Conservation (phyloP, 2,329 filamentous ascomycete genomes). For the Aspergillus brunneoviolaceus region DNA sequence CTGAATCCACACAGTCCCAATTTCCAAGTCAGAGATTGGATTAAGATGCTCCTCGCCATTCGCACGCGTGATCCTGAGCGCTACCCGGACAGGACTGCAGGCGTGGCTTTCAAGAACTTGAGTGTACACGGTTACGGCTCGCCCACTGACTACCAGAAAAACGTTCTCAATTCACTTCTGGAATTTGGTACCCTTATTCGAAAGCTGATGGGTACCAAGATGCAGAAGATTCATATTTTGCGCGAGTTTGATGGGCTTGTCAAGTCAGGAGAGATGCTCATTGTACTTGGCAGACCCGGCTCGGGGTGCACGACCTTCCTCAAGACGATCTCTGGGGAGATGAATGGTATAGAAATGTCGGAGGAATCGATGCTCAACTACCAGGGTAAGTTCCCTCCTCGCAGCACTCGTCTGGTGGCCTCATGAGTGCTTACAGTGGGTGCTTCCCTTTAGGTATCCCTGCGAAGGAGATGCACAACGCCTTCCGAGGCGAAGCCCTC, state of each 20-base stretch:
- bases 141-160: slow-evolving; percentile 66
- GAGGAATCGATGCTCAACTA: slow-evolving; percentile 18
- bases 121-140: slow-evolving; percentile 65
- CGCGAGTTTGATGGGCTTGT: slow-evolving; percentile 61
- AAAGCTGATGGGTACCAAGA: slow-evolving; percentile 13
- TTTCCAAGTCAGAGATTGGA: slow-evolving; percentile 24
- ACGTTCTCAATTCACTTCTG: slow-evolving; percentile 58
- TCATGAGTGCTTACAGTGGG: not conserved
- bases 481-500: slow-evolving; percentile 81
- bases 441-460: slow-evolving; percentile 27
- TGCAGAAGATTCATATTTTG: slow-evolving; percentile 50
- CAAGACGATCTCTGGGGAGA: slow-evolving; percentile 79
- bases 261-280: slow-evolving; percentile 52
- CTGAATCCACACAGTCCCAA: slow-evolving; percentile 22
- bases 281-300: slow-evolving; percentile 46
- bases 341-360: slow-evolving; percentile 67
- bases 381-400: slow-evolving; percentile 21
- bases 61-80: slow-evolving; percentile 21
- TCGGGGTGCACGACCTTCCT: slow-evolving; percentile 73
- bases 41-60: slow-evolving; percentile 22
- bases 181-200: slow-evolving; percentile 42
- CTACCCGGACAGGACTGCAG: slow-evolving; percentile 45
- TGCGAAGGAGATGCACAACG: slow-evolving; percentile 53
- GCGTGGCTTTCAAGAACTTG: slow-evolving; percentile 63
- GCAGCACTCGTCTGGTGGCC: not conserved